Conservation (phyloP, 23 red algal genomes). For the Pyropia haitanensis region DNA sequence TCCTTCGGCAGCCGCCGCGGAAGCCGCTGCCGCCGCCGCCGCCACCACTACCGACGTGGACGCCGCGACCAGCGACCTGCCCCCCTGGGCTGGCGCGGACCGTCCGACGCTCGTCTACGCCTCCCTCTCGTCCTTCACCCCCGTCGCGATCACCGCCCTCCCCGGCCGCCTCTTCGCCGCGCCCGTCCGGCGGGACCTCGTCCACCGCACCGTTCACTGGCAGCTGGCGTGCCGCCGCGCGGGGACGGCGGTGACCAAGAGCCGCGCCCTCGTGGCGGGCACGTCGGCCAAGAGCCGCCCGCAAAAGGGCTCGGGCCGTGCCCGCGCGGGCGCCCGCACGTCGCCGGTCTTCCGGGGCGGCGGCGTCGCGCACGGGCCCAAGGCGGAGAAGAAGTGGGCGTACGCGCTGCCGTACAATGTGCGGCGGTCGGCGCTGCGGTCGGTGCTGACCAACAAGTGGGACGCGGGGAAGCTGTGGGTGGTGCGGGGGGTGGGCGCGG, state of each 20-base stretch:
- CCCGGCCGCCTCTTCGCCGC: conserved; percentile 69
- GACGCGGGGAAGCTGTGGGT: conserved; percentile 71
- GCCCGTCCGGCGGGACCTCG: conserved; percentile 77
- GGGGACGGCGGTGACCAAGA: conserved; percentile 76
- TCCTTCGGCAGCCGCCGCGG: too few species aligned
- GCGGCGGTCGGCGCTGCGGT: conserved; percentile 50
- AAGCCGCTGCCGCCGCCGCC: too few species aligned
- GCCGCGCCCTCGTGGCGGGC: conserved; percentile 58
- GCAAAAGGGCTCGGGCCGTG: conserved; percentile 84
- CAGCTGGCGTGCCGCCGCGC: conserved; percentile 64
- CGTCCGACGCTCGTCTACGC: conserved; percentile 36
- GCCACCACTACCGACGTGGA: too few species aligned
- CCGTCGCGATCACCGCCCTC: conserved; percentile 24
- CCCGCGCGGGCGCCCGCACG: conserved; percentile 60
- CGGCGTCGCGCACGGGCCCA: conserved; percentile 57
- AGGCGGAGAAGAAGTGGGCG: conserved; percentile 5
- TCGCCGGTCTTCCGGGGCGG: conserved; percentile 78
- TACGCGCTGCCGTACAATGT: conserved; percentile 55
- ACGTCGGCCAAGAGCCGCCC: conserved; percentile 78
- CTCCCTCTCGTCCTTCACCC: conserved; percentile 47
- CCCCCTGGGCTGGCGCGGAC: conserved; percentile 63
- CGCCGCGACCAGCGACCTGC: background rate
- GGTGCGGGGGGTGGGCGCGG: conserved; percentile 18
- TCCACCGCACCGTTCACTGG: conserved; percentile 77
- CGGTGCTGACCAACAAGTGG: conserved; percentile 51